Percentiles rank a stretch among this genome's conserved stretches.
Evolutionary conservation across 129 eudicot genomes (phyloP).

Genomic region (Flaveria brownii): DNA sequence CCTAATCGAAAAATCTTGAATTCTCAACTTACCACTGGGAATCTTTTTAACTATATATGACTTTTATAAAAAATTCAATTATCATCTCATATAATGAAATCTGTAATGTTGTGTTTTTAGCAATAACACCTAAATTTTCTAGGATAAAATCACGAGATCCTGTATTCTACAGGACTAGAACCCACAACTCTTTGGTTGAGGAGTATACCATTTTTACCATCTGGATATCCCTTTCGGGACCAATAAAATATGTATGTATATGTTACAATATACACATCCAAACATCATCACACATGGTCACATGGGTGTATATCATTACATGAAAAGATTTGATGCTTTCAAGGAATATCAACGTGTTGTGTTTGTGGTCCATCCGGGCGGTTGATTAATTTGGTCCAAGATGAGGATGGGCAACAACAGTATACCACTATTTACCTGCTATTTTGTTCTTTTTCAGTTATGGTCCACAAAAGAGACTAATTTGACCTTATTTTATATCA

Average conservation of each 20-base stretch:
- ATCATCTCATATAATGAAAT: conserved; percentile 5
- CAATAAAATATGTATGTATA: background rate
- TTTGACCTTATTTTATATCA: conserved; percentile 26
- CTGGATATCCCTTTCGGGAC: no score
- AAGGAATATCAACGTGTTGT: conserved; percentile 22
- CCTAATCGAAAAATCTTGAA: background rate
- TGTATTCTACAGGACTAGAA: background rate
- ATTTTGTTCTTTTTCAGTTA: conserved; percentile 28
- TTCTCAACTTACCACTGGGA: conserved; percentile 7
- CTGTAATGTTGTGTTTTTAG: no score
- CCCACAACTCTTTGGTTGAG: background rate
- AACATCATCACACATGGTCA: conserved; percentile 9
- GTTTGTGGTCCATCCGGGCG: conserved; percentile 26
- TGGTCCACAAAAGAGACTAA: conserved; percentile 34
- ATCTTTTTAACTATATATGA: background rate
- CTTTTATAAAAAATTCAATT: background rate
- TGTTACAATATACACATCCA: background rate
- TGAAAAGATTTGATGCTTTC: conserved; percentile 13
- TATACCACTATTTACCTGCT: conserved; percentile 30
- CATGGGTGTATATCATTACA: conserved; percentile 7
- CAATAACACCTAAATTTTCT: no score
- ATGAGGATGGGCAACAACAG: conserved; percentile 17
- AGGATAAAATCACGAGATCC: no score
- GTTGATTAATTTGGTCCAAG: conserved; percentile 21
- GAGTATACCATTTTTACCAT: no score